These are phyloP conservation scores for Phlegmacium glaucopus DNA, from an alignment of 768 basidiomycete species.

Conservation along the genomic window DNA sequence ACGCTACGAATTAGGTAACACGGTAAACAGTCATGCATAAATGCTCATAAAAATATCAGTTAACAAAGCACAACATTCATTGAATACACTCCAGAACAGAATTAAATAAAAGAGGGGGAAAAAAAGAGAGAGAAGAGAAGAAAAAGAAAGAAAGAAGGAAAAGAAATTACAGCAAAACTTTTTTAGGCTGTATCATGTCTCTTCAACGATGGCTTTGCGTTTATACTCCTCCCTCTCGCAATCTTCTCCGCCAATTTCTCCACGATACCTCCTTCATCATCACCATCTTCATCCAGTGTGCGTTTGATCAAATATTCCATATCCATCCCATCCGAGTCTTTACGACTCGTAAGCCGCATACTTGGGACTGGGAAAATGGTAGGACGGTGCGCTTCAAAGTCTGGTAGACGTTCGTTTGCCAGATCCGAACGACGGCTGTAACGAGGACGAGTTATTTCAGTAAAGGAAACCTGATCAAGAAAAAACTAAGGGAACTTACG, in stretches of 20 bases:
- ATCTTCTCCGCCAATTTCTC: slow-evolving; percentile 64
- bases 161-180: too few relatives aligned
- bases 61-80: too few relatives aligned
- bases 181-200: slow-evolving; percentile 55
- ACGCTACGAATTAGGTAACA: too few relatives aligned
- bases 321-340: slow-evolving; percentile 41
- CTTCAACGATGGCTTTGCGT: slow-evolving; percentile 53
- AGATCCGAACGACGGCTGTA: slow-evolving; percentile 68
- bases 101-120: too few relatives aligned
- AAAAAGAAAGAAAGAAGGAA: background rate
- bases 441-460: background rate
- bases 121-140: too few relatives aligned
- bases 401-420: slow-evolving; percentile 72
- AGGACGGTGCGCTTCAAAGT: slow-evolving; percentile 38
- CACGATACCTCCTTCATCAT: slow-evolving; percentile 45
- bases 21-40: too few relatives aligned
- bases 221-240: slow-evolving; percentile 45
- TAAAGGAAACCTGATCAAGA: slow-evolving; percentile 3
- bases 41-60: too few relatives aligned
- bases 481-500: slow-evolving; percentile 55
- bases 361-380: slow-evolving; percentile 59
- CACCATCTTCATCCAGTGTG: slow-evolving; percentile 57
- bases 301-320: slow-evolving; percentile 68
- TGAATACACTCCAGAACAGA: too few relatives aligned
- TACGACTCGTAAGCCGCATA: slow-evolving; percentile 43